phyloP scores from a whole-genome alignment of 1,139 yeast species.

The Taphrina pruni region DNA sequence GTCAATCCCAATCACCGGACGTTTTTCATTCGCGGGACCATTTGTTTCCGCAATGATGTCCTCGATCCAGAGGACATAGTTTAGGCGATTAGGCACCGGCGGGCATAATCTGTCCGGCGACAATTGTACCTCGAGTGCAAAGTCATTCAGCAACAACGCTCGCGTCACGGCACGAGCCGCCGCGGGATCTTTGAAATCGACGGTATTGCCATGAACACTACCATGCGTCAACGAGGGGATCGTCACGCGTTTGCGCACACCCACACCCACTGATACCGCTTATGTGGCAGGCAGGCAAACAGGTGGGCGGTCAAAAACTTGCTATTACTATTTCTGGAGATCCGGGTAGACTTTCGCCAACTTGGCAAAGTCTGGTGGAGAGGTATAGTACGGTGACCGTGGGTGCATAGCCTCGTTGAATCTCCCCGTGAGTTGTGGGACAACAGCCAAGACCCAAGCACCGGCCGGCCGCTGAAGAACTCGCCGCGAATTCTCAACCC shows the following conservation, averaged over 20 bases:
- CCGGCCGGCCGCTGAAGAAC: neutral
- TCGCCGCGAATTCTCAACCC: neutral
- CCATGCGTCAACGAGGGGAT: neutral
- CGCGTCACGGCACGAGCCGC: slow-evolving; percentile 46
- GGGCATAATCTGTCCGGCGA: slow-evolving; percentile 47
- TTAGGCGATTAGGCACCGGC: slow-evolving; percentile 46
- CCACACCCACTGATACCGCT: neutral
- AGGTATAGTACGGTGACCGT: slow-evolving; percentile 14
- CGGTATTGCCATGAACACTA: slow-evolving; percentile 24
- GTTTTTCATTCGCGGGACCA: neutral
- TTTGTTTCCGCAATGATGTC: slow-evolving; percentile 44
- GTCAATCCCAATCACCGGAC: slow-evolving; percentile 44
- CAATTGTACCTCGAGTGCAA: slow-evolving; percentile 43
- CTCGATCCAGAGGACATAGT: slow-evolving; percentile 47
- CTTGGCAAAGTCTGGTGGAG: slow-evolving; percentile 36
- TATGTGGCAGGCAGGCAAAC: no score
- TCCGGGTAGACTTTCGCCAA: slow-evolving; percentile 29
- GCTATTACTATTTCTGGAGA: slow-evolving; percentile 28
- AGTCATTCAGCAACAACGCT: slow-evolving; percentile 44
- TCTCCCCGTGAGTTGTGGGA: no score
- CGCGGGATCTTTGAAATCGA: slow-evolving; percentile 45
- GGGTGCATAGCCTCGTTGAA: slow-evolving; percentile 19
- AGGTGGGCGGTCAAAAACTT: no score
- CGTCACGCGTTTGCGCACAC: neutral
- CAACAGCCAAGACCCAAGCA: neutral